Evolutionary conservation across 202 grass and related monocot species (phyloP).

Genomic region (Saccharum hybrid): DNA sequence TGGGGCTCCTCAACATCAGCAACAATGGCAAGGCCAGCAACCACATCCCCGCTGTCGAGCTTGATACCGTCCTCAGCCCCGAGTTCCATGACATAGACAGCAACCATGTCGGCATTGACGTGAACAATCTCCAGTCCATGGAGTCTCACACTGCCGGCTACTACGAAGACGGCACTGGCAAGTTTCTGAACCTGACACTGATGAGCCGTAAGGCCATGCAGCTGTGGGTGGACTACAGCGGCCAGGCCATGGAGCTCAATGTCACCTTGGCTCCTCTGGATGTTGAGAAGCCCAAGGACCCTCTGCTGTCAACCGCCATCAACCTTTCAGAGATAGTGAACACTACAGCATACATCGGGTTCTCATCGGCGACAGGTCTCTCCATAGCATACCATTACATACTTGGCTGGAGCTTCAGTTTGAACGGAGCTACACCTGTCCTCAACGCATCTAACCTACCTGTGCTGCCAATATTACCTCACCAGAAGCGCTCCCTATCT

Average conservation of each 20-base stretch:
- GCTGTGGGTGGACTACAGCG: slow-evolving; percentile 63
- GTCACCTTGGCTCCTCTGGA: slow-evolving; percentile 57
- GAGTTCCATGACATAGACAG: slow-evolving; percentile 67
- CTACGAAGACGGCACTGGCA: slow-evolving; percentile 31
- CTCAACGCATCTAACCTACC: slow-evolving; percentile 63
- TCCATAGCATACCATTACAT: slow-evolving; percentile 56
- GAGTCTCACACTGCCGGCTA: slow-evolving; percentile 47
- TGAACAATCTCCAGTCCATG: slow-evolving; percentile 55
- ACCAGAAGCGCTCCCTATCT: slow-evolving; percentile 18
- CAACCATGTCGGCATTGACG: slow-evolving; percentile 68
- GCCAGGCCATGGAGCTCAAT: slow-evolving; percentile 37
- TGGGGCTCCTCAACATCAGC: slow-evolving; percentile 57
- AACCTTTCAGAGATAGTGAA: slow-evolving; percentile 54
- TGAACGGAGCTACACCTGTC: slow-evolving; percentile 46
- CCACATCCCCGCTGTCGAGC: slow-evolving; percentile 64
- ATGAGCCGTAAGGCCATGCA: slow-evolving; percentile 46
- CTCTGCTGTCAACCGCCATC: slow-evolving; percentile 46
- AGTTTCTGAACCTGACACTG: slow-evolving; percentile 46
- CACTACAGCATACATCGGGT: slow-evolving; percentile 56
- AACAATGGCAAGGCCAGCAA: slow-evolving; percentile 54
- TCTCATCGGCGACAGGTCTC: slow-evolving; percentile 66
- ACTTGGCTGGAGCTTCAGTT: slow-evolving; percentile 72
- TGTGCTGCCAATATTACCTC: slow-evolving; percentile 39
- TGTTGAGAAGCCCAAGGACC: slow-evolving; percentile 39
- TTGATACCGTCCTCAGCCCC: slow-evolving; percentile 60